Base-by-base conservation (phyloP, 1,284 basidiomycete species). In the Phellopilus nigrolimitatus region DNA sequence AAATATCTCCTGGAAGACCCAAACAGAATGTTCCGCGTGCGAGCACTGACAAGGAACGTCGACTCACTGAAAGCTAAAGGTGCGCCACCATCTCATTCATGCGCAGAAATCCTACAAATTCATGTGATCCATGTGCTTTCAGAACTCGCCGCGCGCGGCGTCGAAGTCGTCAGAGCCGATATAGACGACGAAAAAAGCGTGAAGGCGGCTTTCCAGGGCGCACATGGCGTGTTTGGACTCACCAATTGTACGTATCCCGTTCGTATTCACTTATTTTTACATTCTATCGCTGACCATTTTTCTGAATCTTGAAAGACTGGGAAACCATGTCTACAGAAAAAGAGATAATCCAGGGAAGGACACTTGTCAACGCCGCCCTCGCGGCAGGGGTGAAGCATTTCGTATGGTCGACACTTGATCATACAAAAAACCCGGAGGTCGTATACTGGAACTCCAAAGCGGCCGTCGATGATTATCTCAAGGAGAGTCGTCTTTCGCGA, bases 221-320 rank as follows among this genome's bases (percentile, higher is more conserved):
- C 60, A 12, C 58, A 66, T 47, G 65, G 61, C 34, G 63, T 65
- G 13, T 65, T 62, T 55, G 61, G 60, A 37, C 54, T 65, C 13
- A 67, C 65, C 30, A 63, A 65, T 53, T 66, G 57, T 57, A 59
- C 45, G 59, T 54, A 2, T 36, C 37, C 15, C 19, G 15, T 28
- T 9, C 17, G 38, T 33, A 24, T 15, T 43, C 4, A 21, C 3
- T 6, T 25, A 7, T 19, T 40, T 27, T 27, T 3, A 49, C 38
- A 9, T 34, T 34, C 22, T 12, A 17, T 49, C n/a, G 22, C 27
- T 6, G 31, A 9, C 28, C n/a, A n/a, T n/a, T n/a, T n/a, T n/a
- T n/a, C n/a, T n/a, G n/a, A n/a, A n/a, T n/a, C n/a, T n/a, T n/a
- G n/a, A n/a, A n/a, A 59, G 56, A 42, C 41, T 59, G 57, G 56